phyloP scores from a whole-genome alignment of 805 yeast species.

The Monosporozyma yasuniensis region DNA sequence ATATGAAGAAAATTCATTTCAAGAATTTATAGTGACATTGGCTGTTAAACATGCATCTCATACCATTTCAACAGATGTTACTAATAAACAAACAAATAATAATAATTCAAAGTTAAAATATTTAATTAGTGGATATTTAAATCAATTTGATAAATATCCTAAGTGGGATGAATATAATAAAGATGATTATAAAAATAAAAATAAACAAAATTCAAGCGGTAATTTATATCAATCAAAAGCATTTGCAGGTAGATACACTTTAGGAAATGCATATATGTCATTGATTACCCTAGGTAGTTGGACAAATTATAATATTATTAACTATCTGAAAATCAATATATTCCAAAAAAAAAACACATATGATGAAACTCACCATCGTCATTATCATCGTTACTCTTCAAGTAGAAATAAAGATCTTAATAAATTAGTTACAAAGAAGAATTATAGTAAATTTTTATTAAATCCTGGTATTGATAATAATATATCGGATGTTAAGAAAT shows the following conservation, averaged over 20 bases:
- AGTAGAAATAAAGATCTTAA: constrained; percentile 11
- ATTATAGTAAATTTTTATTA: constrained; percentile 16
- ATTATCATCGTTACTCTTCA: not conserved
- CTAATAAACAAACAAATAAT: not conserved
- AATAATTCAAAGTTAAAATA: not conserved
- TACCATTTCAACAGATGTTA: not conserved
- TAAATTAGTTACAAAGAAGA: constrained; percentile 20
- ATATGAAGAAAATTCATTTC: not conserved
- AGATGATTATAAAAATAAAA: not conserved
- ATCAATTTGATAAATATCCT: not conserved
- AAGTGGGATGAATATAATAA: not conserved
- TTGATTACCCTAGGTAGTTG: not conserved
- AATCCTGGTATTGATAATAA: constrained; percentile 19
- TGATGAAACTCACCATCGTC: not conserved
- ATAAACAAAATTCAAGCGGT: not conserved
- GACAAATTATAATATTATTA: not conserved
- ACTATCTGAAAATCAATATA: not conserved
- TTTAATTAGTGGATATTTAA: constrained; percentile 3
- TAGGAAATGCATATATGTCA: not conserved
- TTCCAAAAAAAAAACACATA: not conserved
- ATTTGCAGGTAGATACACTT: not conserved
- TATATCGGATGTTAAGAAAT: too few species aligned
- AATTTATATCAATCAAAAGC: not conserved
- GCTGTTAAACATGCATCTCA: constrained; percentile 12
- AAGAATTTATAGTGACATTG: not conserved